Base-by-base conservation (phyloP, 106 monocot species). In the Chionographis japonica region DNA sequence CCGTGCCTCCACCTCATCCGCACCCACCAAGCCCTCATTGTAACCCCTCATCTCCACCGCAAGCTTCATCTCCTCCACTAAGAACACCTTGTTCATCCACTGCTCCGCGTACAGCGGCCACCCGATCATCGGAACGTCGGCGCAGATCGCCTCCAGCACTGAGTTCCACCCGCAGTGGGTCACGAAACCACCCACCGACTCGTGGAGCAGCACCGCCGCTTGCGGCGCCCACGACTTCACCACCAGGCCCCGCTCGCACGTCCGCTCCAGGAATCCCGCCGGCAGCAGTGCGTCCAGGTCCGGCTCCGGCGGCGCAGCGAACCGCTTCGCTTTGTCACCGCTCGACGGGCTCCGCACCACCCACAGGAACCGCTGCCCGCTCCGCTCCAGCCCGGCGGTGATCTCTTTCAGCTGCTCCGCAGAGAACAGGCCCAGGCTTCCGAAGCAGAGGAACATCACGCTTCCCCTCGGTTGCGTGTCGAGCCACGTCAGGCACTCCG, bases 41-140 rank as follows among this genome's bases (percentile, higher is more conserved):
- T n/a, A n/a, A n/a, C n/a, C n/a, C n/a, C n/a, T n/a, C n/a, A n/a
- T n/a, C n/a, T n/a, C n/a, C n/a, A n/a, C n/a, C n/a, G n/a, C n/a
- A n/a, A n/a, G n/a, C n/a, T n/a, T n/a, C n/a, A n/a, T n/a, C n/a
- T n/a, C n/a, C n/a, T n/a, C n/a, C n/a, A n/a, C n/a, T n/a, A n/a
- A n/a, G n/a, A n/a, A n/a, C n/a, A n/a, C n/a, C n/a, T n/a, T n/a
- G n/a, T n/a, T 90, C 81, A 90, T 46, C 76, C 70, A 14, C 79
- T 90, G 90, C 74, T 90, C 90, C 11, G 86, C 84, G 64, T 86
- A 86, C 18, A 81, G 53, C 7, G 90, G 90, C 90, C 90, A 90
- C 12, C 78, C 86, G 3, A 90, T 60, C 78, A 90, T 76, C 14
- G 80, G 75, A 60, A 90, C 86, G 12, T 81, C 90, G 13, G 73